Evolutionary conservation across 108 stramenopile genomes (phyloP), one percentile per base, ranked within the genome.

Genomic region (Skeletonema grethae): DNA sequence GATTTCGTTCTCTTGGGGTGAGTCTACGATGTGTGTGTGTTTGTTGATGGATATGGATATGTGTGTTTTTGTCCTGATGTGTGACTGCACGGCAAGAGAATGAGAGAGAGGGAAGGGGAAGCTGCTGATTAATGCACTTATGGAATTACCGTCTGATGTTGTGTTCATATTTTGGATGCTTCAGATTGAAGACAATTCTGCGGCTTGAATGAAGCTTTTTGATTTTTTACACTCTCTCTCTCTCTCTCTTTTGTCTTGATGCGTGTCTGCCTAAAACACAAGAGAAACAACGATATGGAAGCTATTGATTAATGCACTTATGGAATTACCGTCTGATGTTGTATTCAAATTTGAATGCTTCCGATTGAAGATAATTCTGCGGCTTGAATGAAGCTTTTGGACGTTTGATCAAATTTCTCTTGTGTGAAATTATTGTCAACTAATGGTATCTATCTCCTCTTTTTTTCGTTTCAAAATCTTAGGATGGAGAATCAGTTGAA

Each of bases 401-500:
- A n/a, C n/a, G n/a, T n/a, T n/a, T n/a, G n/a, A n/a, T n/a, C n/a
- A n/a, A n/a, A 34, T n/a, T 43, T 43, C 3, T 43, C 12, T n/a
- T n/a, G 13, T 9, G 8, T 4, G n/a, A n/a, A 43, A 43, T 15
- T 43, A 43, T 15, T 43, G 41, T 43, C 41, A 43, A 15, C 41
- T 43, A 15, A 43, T 15, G 15, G n/a, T n/a, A n/a, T 43, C 13
- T n/a, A 3, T 43, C 3, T 2, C n/a, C 4, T 55, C 32, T 34
- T 7, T 34, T 34, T 7, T 34, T 7, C 32, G 4, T 34, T 63
- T 1, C 63, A 24, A 9, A 9, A 15, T 28, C 13, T 50, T 16
- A 68, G 80, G 84, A 85, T 45, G 83, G 83, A 24, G 87, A 88
- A 41, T 4, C 48, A 5, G 87, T 88, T 5, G 90, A 91, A 61